These are phyloP conservation scores for Salix udensis DNA, from an alignment of 345 rosid species.

Conservation along the genomic window DNA sequence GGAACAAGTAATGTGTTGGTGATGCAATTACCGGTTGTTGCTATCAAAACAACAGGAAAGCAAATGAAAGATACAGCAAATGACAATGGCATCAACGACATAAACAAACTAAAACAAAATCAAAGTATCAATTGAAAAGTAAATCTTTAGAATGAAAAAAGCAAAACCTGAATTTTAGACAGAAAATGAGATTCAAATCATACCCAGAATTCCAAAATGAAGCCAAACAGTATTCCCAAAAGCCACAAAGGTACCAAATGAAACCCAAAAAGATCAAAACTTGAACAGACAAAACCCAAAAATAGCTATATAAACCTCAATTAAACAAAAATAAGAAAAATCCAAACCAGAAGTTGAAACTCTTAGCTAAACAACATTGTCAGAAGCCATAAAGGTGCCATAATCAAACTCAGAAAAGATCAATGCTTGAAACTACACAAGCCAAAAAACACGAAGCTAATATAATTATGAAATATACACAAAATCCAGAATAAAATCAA, in stretches of 20 bases:
- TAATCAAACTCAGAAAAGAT: background rate
- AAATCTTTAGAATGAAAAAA: background rate
- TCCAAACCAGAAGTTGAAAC: conserved; percentile 3
- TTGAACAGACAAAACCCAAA: background rate
- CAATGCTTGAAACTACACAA: background rate
- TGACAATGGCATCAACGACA: background rate
- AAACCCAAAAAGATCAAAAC: background rate
- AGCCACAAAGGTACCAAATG: background rate
- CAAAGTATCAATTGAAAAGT: background rate
- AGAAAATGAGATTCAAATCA: conserved; percentile 1
- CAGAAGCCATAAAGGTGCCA: background rate
- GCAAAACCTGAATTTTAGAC: background rate
- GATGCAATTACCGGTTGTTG: conserved; percentile 83
- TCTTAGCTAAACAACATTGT: background rate
- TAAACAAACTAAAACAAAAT: background rate
- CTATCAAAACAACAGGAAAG: conserved; percentile 28
- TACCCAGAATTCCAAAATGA: conserved; percentile 5
- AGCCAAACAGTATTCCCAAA: background rate
- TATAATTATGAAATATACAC: conserved; percentile 2
- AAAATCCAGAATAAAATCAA: background rate
- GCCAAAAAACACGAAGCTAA: background rate
- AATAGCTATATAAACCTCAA: conserved; percentile 1
- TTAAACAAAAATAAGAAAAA: conserved; percentile 2
- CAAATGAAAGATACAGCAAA: background rate
- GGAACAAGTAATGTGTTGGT: conserved; percentile 91